Base-by-base conservation (phyloP, 768 basidiomycete species). In the Podaxis sp. region DNA sequence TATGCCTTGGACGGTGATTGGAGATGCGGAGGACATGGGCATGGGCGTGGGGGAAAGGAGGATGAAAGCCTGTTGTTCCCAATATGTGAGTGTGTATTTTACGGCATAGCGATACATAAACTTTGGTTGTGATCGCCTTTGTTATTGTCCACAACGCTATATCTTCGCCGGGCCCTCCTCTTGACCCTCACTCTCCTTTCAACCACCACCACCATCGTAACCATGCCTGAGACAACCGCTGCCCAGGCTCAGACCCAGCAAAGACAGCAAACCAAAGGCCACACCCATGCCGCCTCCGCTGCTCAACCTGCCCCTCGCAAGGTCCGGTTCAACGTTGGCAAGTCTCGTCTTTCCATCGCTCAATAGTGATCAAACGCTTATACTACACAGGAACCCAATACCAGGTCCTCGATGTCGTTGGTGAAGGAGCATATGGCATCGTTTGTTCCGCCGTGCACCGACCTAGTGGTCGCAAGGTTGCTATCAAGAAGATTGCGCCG, bases 401-500 rank as follows among this genome's bases (percentile, higher is more conserved):
- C 68, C 86, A 91, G 71, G 89, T 93, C 27, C 83, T 91, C 64
- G 89, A 91, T 77, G 88, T 91, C 69, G 90, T 95, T 59, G 91
- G 91, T 52, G 91, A 93, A 71, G 91, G 94, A 25, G 94, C 94
- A 55, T 95, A 96, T 70, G 96, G 96, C 54, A 91, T 96, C 69
- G 95, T 98, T 62, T 94, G 91, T 74, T 95, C 95, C 23, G 95
- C 95, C 4, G 77, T 95, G 2, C 95, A 98, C 71, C 73, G 85
- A 63, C 88, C 93, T 1, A 91, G 90, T 55, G 87, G 88, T 55
- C 89, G 92, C 61, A 93, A 93, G 73, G 96, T 98, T 62, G 95
- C 95, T 57, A 95, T 97, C 80, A 97, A 97, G 82, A 92, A 92
- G 77, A 94, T 97, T 75, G 87, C 90, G 0, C 94, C 94, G 4